Evolutionary conservation across 805 yeast species (phyloP).

Genomic region (Tetrapisispora pingtungensis): DNA sequence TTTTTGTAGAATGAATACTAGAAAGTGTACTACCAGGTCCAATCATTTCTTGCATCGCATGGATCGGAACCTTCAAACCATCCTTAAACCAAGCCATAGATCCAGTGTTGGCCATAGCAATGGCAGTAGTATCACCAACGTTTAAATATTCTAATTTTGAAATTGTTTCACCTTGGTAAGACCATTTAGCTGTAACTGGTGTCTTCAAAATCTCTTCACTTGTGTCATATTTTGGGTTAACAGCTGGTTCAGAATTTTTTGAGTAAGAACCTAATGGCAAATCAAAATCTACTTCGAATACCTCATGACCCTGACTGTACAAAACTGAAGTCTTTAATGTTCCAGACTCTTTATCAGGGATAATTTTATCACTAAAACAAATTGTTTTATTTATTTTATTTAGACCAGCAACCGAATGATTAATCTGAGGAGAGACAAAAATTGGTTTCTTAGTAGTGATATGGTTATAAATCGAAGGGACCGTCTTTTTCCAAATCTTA

Average conservation of each 20-base stretch:
- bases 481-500: conserved; percentile 74
- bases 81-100: conserved; percentile 27
- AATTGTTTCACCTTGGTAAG: conserved; percentile 21
- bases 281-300: conserved; percentile 20
- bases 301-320: conserved; percentile 21
- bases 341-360: conserved; percentile 22
- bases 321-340: conserved; percentile 17
- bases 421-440: conserved; percentile 7
- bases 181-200: conserved; percentile 20
- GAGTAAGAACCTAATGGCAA: conserved; percentile 23
- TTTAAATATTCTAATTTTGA: conserved; percentile 14
- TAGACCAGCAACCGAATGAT: conserved; percentile 13
- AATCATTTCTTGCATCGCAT: conserved; percentile 16
- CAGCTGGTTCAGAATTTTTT: neutral
- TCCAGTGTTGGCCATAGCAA: conserved; percentile 23
- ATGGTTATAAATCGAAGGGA: conserved; percentile 55
- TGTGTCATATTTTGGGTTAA: conserved; percentile 32
- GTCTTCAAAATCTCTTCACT: conserved; percentile 5
- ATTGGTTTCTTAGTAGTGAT: conserved; percentile 30
- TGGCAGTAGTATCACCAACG: conserved; percentile 22
- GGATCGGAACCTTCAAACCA: conserved; percentile 17
- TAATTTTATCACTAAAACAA: conserved; percentile 18
- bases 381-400: conserved; percentile 16
- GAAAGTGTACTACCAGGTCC: conserved; percentile 10
- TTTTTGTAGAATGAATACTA: neutral